phyloP scores from a whole-genome alignment of 192 early-diverging fungal species.

The Mortierella antarctica region DNA sequence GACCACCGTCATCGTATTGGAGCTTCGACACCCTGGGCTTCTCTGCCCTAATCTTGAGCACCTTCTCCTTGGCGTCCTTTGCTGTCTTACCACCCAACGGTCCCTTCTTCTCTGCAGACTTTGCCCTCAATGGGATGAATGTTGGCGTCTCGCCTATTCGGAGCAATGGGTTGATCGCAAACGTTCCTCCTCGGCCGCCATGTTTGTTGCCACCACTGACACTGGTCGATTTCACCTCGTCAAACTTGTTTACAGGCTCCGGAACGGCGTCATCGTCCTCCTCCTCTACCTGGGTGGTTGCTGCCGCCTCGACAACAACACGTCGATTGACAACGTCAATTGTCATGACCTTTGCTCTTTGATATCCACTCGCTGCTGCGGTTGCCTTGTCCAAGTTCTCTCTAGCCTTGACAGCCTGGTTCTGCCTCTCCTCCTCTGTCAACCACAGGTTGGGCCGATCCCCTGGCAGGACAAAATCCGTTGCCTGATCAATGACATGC shows the following conservation, averaged over 20 bases:
- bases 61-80: conserved; percentile 39
- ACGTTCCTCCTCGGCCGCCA: conserved; percentile 42
- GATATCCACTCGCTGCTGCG: conserved; percentile 36
- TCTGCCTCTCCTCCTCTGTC: conserved; percentile 57
- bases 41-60: conserved; percentile 35
- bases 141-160: conserved; percentile 41
- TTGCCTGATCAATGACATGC: conserved; percentile 60
- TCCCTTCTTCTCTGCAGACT: neutral
- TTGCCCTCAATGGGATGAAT: conserved; percentile 18
- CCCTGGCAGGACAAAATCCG: conserved; percentile 64
- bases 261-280: conserved; percentile 52
- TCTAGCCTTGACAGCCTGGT: conserved; percentile 54
- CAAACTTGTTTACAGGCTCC: conserved; percentile 31
- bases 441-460: conserved; percentile 65
- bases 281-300: conserved; percentile 9
- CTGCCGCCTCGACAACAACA: conserved; percentile 52
- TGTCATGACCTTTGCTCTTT: conserved; percentile 62
- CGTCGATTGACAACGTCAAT: conserved; percentile 58
- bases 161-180: conserved; percentile 43
- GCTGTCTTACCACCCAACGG: neutral
- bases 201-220: conserved; percentile 47
- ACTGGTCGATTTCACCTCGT: conserved; percentile 40
- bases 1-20: conserved; percentile 42
- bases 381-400: conserved; percentile 58
- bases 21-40: conserved; percentile 34